phyloP scores from a whole-genome alignment of 163 green algal species.

The Scenedesmus sp. region DNA sequence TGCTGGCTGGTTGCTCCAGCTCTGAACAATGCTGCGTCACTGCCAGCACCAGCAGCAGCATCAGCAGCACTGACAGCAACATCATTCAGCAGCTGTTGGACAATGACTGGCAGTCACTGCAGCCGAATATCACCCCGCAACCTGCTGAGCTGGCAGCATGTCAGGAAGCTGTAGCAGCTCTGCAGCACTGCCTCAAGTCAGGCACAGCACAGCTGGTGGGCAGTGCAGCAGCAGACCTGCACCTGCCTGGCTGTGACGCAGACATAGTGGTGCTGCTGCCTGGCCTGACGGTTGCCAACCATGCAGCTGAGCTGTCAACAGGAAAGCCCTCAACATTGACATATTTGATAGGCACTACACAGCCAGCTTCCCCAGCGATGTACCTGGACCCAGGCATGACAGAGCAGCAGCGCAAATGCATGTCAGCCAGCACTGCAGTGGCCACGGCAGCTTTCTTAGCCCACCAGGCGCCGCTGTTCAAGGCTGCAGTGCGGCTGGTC shows the following conservation, averaged over 20 bases:
- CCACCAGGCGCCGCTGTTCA: slow-evolving; percentile 3
- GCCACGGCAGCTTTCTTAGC: not conserved
- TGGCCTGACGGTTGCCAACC: not conserved
- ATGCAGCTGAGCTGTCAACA: not conserved
- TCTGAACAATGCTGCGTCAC: no score
- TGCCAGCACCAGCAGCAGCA: no score
- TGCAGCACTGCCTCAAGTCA: not conserved
- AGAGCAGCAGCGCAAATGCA: not conserved
- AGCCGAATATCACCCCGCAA: not conserved
- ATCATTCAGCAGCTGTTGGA: no score
- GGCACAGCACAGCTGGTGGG: slow-evolving; percentile 1
- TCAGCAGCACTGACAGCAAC: no score
- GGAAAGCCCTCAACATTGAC: not conserved
- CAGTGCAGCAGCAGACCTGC: not conserved
- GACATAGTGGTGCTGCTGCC: slow-evolving; percentile 31
- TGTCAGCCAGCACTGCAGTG: slow-evolving; percentile 26
- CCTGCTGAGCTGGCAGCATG: not conserved
- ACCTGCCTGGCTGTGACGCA: slow-evolving; percentile 5
- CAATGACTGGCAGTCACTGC: not conserved
- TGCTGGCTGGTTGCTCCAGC: no score
- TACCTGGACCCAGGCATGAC: not conserved
- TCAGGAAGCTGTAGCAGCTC: not conserved
- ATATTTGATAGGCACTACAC: not conserved
- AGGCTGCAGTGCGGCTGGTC: slow-evolving; percentile 27
- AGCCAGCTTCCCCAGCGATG: not conserved